phyloP scores from a whole-genome alignment of 2,329 filamentous ascomycete species.

The Dendrostoma leiphaemia region DNA sequence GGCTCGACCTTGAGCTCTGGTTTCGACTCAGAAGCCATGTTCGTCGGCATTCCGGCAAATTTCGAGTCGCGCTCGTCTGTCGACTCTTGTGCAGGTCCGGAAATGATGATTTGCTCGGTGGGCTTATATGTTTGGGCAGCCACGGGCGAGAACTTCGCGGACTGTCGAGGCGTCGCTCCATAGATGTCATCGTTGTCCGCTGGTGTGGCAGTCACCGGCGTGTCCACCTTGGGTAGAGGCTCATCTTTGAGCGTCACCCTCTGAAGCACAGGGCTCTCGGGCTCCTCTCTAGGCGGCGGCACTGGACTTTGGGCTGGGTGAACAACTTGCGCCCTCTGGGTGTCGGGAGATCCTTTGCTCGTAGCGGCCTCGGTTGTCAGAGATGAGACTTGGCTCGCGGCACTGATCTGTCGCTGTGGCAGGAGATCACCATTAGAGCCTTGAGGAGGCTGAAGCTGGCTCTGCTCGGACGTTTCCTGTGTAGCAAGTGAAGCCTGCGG shows the following conservation, averaged over 20 bases:
- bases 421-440: slow-evolving; percentile 15
- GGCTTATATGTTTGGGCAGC: not conserved
- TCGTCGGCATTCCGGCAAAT: slow-evolving; percentile 16
- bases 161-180: slow-evolving; percentile 29
- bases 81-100: slow-evolving; percentile 4
- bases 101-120: not conserved
- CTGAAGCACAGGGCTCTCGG: slow-evolving; percentile 10
- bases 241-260: slow-evolving; percentile 20
- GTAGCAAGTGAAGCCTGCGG: slow-evolving; percentile 1
- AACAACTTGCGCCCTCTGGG: slow-evolving; percentile 7
- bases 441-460: slow-evolving; percentile 14
- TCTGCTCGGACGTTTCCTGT: not conserved
- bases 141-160: slow-evolving; percentile 4
- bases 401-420: slow-evolving; percentile 26
- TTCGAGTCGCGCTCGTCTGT: slow-evolving; percentile 12
- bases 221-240: slow-evolving; percentile 7
- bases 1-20: slow-evolving; percentile 9
- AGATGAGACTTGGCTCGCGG: slow-evolving; percentile 27
- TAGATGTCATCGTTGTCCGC: slow-evolving; percentile 33
- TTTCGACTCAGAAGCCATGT: slow-evolving; percentile 6
- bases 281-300: not conserved
- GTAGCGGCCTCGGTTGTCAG: slow-evolving; percentile 17
- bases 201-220: slow-evolving; percentile 16
- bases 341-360: slow-evolving; percentile 7
- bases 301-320: slow-evolving; percentile 2